Evolutionary conservation across 2,329 filamentous ascomycete genomes (phyloP).

Genomic region (Pseudocercospora fijiensis): DNA sequence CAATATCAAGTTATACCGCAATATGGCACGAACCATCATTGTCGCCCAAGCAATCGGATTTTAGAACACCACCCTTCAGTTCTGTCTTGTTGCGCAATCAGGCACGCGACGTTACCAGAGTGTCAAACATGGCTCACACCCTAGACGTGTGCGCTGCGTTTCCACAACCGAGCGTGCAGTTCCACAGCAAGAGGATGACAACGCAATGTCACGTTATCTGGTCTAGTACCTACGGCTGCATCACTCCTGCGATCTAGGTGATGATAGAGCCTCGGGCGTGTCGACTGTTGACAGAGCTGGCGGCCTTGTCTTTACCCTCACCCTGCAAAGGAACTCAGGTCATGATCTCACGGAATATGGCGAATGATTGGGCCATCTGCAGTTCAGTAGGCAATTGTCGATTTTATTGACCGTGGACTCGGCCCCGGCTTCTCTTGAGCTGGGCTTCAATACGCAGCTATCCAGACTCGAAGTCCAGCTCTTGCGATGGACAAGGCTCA

Average conservation of each 20-base stretch:
- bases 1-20: background rate
- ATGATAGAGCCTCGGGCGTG: background rate
- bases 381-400: background rate
- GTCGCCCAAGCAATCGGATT: background rate
- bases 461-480: background rate
- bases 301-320: background rate
- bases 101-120: background rate
- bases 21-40: background rate
- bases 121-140: background rate
- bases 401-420: background rate
- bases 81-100: background rate
- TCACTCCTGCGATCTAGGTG: background rate
- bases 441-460: background rate
- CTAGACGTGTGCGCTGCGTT: no score
- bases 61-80: background rate
- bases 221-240: background rate
- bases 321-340: background rate
- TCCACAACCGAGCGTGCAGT: no score
- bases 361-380: background rate
- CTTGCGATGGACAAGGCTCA: background rate
- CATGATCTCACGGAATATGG: background rate
- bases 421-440: background rate
- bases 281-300: background rate
- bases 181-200: background rate
- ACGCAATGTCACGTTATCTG: background rate